A percentile compares a stretch with the other conserved stretches of the same genome.
These are phyloP conservation scores for Aegilops sharonensis DNA, from an alignment of 176 grass and related monocot genomes.

Conservation along the genomic window DNA sequence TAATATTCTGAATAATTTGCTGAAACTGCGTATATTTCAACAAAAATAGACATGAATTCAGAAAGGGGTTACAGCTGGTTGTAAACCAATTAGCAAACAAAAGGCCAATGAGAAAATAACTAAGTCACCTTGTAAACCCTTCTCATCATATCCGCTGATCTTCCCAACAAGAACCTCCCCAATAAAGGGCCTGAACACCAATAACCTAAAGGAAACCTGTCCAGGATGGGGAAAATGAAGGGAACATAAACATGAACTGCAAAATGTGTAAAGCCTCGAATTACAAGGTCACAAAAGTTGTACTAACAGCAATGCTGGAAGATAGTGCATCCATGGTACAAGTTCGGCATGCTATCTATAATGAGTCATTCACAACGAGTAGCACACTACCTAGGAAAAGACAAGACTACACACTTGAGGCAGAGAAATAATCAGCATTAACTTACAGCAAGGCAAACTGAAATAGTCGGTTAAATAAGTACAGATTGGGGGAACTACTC, in stretches of 20 bases:
- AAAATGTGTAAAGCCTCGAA: background rate
- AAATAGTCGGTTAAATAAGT: background rate
- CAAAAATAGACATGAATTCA: no score
- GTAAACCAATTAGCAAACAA: no score
- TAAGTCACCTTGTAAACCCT: constrained; percentile 46
- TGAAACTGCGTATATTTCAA: no score
- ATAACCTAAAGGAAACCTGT: constrained; percentile 75
- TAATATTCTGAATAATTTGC: no score
- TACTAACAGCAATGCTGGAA: background rate
- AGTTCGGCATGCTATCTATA: background rate
- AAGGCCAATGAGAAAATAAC: no score
- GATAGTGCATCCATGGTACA: background rate
- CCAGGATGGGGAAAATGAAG: background rate
- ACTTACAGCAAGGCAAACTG: background rate
- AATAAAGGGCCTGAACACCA: constrained; percentile 80
- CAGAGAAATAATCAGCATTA: background rate
- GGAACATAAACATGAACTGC: background rate
- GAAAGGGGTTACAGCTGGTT: no score
- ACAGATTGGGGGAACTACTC: background rate
- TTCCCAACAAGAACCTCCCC: constrained; percentile 82
- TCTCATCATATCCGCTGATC: constrained; percentile 75
- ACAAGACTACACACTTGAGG: background rate
- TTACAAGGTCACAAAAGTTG: background rate
- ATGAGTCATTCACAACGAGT: background rate
- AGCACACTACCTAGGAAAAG: background rate